Base-by-base conservation (phyloP, 225 moss, liverwort and hornwort species). In the Pseudoscleropodium purum region DNA sequence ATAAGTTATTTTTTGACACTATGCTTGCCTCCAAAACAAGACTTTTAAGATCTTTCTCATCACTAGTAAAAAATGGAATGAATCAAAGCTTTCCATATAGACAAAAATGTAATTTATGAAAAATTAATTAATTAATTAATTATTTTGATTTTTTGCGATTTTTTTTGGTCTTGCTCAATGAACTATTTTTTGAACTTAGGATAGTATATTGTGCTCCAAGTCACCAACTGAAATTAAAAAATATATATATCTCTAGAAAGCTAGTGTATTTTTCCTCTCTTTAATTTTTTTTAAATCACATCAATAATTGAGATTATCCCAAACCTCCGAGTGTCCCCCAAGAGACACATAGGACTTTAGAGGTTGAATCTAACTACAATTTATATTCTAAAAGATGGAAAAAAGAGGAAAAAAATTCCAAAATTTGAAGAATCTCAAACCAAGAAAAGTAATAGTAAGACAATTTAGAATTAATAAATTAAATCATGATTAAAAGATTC, bases 131-230 rank as follows among this genome's bases (percentile, higher is more conserved):
- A 39, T 7, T 13, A 37, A 10, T 21, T n/a, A 17, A 4, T n/a
- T 8, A 26, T 70, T 13, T 70, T 39, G 27, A 16, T 73, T 27
- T 23, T n/a, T 43, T 27, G 8, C 26, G 13, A 25, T 20, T 41
- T 25, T 24, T 43, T 43, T 16, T 9, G 5, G 3, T 41, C 0
- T 41, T 73, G 2, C 27, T 30, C 1, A 11, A 1, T 0, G 11
- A 45, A 29, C 1, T 30, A 0, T 0, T 47, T 13, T 11, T 33
- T 33, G 5, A 33, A 0, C 12, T 49, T 0, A 19, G 0, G 2
- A 1, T 33, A 5, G 12, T 0, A 49, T 31, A 1, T 47, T 30
- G 31, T 47, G 3, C 8, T 75, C 2, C 1, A 0, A 75, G 1
- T 31, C 6, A 47, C 2, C 1, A 4, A 31, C 18, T 33, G 7